phyloP scores from a whole-genome alignment of 2,329 filamentous ascomycete species.

The Scedosporium minutisporum region DNA sequence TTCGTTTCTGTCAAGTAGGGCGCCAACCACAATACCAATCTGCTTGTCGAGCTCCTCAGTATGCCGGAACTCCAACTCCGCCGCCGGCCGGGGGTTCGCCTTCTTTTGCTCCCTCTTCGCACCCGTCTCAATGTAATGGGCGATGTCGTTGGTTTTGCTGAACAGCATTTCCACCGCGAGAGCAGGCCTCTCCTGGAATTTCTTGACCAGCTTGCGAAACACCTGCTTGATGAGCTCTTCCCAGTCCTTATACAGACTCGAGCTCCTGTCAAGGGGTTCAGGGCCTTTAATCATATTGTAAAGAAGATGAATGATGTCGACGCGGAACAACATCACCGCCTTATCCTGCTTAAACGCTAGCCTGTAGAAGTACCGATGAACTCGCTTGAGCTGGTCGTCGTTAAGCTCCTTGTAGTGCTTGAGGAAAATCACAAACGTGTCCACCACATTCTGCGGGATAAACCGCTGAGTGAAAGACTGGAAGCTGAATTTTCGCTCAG shows the following conservation, averaged over 20 bases:
- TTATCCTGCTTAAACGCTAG: slow-evolving; percentile 92
- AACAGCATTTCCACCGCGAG: slow-evolving; percentile 88
- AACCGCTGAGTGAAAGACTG: slow-evolving; percentile 73
- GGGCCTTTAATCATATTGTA: slow-evolving; percentile 89
- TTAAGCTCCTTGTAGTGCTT: slow-evolving; percentile 73
- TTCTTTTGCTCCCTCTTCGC: slow-evolving; percentile 75
- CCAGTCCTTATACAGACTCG: slow-evolving; percentile 74
- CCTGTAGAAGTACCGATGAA: slow-evolving; percentile 88
- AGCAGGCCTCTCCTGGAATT: slow-evolving; percentile 75
- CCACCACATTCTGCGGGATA: slow-evolving; percentile 71
- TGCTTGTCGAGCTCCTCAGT: slow-evolving; percentile 59
- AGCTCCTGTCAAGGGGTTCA: slow-evolving; percentile 58
- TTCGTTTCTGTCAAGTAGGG: slow-evolving; percentile 71
- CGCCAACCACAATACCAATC: slow-evolving; percentile 69
- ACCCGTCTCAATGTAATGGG: slow-evolving; percentile 84
- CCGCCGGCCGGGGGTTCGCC: slow-evolving; percentile 56
- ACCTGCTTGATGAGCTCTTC: slow-evolving; percentile 81
- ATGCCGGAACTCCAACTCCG: slow-evolving; percentile 74
- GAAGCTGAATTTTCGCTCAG: slow-evolving; percentile 92
- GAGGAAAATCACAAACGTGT: slow-evolving; percentile 77
- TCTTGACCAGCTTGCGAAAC: slow-evolving; percentile 70
- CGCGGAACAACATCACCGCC: slow-evolving; percentile 75
- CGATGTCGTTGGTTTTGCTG: slow-evolving; percentile 75
- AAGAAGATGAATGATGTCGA: slow-evolving; percentile 83
- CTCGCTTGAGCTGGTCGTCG: slow-evolving; percentile 73